phyloP scores from a whole-genome alignment of 148 eudicot genomes.

The Spergularia bocconei region DNA sequence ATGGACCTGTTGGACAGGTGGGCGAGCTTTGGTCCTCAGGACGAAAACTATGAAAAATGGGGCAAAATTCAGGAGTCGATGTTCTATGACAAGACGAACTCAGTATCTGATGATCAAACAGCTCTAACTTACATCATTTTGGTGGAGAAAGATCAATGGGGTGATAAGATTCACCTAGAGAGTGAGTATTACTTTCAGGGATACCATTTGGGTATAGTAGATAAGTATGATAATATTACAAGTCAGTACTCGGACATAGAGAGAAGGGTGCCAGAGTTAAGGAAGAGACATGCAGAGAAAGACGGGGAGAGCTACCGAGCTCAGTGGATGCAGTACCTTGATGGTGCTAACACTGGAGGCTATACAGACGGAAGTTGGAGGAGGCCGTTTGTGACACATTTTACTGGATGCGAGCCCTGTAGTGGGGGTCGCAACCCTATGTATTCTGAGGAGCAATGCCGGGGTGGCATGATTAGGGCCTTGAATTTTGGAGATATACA shows the following conservation, averaged over 20 bases:
- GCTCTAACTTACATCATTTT: constrained; percentile 58
- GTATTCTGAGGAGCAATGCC: constrained; percentile 22
- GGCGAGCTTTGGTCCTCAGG: constrained; percentile 74
- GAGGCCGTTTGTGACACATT: constrained; percentile 80
- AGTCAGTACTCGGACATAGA: constrained; percentile 32
- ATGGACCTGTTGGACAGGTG: constrained; percentile 67
- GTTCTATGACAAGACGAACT: constrained; percentile 52
- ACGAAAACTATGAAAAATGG: constrained; percentile 59
- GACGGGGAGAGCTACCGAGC: constrained; percentile 31
- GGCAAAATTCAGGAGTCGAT: constrained; percentile 40
- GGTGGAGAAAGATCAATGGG: constrained; percentile 58
- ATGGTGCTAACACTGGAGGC: constrained; percentile 32
- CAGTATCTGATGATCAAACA: constrained; percentile 73
- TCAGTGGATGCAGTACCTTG: constrained; percentile 28
- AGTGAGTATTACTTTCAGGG: constrained; percentile 62
- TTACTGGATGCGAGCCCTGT: constrained; percentile 87
- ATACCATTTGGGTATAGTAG: constrained; percentile 63
- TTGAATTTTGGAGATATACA: constrained; percentile 15
- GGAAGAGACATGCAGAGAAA: constrained; percentile 65
- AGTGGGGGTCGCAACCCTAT: constrained; percentile 56
- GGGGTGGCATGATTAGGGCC: not conserved
- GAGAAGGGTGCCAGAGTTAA: constrained; percentile 28
- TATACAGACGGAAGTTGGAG: constrained; percentile 14
- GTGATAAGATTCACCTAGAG: constrained; percentile 58
- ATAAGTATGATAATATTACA: constrained; percentile 37